Evolutionary conservation across 2,329 filamentous ascomycete genomes (phyloP), one percentile per base, ranked within the genome.

Genomic region (Colletotrichum sp.): DNA sequence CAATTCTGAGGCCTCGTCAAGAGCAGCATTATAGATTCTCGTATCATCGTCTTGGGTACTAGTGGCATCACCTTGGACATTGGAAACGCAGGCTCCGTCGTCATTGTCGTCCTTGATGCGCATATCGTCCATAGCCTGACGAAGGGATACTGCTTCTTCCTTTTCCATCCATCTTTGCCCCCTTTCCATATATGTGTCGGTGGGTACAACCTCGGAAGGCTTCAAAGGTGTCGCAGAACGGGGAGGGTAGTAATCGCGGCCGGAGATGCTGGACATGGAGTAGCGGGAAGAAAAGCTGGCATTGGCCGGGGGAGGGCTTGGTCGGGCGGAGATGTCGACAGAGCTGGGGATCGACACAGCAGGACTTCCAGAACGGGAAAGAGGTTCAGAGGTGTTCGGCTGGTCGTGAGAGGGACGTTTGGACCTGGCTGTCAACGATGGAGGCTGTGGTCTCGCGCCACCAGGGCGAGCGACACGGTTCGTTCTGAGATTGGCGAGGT

Each of bases 161-260:
- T 94, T 94, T 83, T 96, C 94, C 91, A 95, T 94, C 93, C 94
- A 95, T 79, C 94, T 88, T 81, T 92, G 91, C 21, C 93, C 93
- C 72, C 92, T 90, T 83, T 96, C 94, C 72, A 94, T 93, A 82
- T 96, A 96, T 9, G 90, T 92, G 59, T 92, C 88, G 75, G 89
- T 94, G 8, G 92, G 91, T 18, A 93, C 92, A 65, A 93, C 89
- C 67, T 92, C 88, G 4, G 89, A 90, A 2, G 92, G 90, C 77
- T 87, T 92, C 72, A 92, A 80, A 16, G 90, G 88, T 34, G 84
- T 77, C 5, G 81, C 80, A 6, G 87, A 80, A 24, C 83, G 83
- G 43, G 86, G 83, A 6, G 89, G 87, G 78, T 89, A 90, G 81
- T 91, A 91, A 79, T 92, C 90, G 57, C 85, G 88, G 10, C 88